phyloP scores from a whole-genome alignment of 768 basidiomycete genomes.

The Suillus subalutaceus region DNA sequence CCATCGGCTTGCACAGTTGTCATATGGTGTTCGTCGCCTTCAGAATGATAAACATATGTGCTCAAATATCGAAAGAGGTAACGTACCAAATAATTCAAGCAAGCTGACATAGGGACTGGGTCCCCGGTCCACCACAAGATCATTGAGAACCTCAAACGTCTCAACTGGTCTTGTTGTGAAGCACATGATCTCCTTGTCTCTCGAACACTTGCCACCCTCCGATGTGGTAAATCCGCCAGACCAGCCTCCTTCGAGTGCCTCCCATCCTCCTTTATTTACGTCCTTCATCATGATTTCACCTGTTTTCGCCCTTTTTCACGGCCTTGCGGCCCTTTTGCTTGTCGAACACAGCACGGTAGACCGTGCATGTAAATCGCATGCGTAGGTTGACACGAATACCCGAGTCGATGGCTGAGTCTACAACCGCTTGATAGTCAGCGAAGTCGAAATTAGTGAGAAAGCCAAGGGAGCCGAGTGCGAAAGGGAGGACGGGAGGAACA shows the following conservation, averaged over 20 bases:
- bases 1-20: slow-evolving; percentile 99
- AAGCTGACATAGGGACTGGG: slow-evolving; percentile 97
- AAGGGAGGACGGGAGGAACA: slow-evolving; percentile 97
- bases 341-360: slow-evolving; percentile 89
- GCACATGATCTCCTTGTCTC: slow-evolving; percentile 98
- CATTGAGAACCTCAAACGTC: slow-evolving; percentile 95
- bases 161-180: slow-evolving; percentile 94
- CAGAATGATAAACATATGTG: slow-evolving; percentile 13
- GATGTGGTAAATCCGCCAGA: slow-evolving; percentile 43
- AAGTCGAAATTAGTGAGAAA: slow-evolving; percentile 98
- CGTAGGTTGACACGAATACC: slow-evolving; percentile 97
- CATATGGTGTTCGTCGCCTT: slow-evolving; percentile 98
- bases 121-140: slow-evolving; percentile 96
- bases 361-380: slow-evolving; percentile 99
- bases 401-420: slow-evolving; percentile 86
- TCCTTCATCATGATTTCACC: slow-evolving; percentile 98
- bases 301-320: slow-evolving; percentile 88
- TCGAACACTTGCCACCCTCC: slow-evolving; percentile 52
- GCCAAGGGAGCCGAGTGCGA: slow-evolving; percentile 95
- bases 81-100: slow-evolving; percentile 93
- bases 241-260: slow-evolving; percentile 87
- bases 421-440: slow-evolving; percentile 77
- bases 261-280: slow-evolving; percentile 91
- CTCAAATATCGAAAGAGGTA: slow-evolving; percentile 5
- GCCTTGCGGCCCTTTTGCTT: slow-evolving; percentile 73